Evolutionary conservation across 2,329 filamentous ascomycete species (phyloP), one percentile per base, ranked within the genome.

Genomic region (Alternaria sp.): DNA sequence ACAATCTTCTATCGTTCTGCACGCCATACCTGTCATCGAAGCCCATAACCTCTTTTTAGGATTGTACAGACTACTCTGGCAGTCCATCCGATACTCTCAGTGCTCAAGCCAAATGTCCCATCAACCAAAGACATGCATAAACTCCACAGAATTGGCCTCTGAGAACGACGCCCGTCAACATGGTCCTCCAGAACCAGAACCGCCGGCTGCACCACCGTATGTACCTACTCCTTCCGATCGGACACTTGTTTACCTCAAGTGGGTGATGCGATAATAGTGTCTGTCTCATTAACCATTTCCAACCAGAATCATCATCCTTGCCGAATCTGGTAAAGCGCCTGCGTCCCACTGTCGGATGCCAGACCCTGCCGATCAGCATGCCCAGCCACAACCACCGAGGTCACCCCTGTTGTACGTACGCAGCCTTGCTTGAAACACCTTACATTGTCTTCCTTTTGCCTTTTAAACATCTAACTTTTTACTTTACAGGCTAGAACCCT

Each of bases 201-300:
- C 66, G n/a, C 68, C 71, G 42, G 58, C 64, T 26, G 68, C 69
- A 63, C 70, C 69, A 57, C 69, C 70, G 69, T 73, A 63, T 56
- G 71, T 69, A 37, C 23, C 17, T n/a, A 24, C 11, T 17, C 13
- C n/a, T 33, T 49, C 28, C 55, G 11, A 44, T 26, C 31, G 14
- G 24, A 7, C 23, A 10, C 51, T 10, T 28, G n/a, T 41, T 5
- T 9, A 51, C 14, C 17, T 17, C 21, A 21, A 23, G 26, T 14
- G 37, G 37, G 36, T 39, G 17, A 24, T 49, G 44, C 51, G 36
- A 40, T 17, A 11, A 11, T 54, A 33, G 50, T 40, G 28, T 8
- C 23, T 24, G 11, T 17, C 58, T 52, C 40, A 52, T 58, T 66
- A 48, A 67, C 31, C 46, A 39, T 2, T 31, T 24, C 8, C 36